Conservation (phyloP, 1,139 yeast species). For the Blastobotrys aristatus region DNA sequence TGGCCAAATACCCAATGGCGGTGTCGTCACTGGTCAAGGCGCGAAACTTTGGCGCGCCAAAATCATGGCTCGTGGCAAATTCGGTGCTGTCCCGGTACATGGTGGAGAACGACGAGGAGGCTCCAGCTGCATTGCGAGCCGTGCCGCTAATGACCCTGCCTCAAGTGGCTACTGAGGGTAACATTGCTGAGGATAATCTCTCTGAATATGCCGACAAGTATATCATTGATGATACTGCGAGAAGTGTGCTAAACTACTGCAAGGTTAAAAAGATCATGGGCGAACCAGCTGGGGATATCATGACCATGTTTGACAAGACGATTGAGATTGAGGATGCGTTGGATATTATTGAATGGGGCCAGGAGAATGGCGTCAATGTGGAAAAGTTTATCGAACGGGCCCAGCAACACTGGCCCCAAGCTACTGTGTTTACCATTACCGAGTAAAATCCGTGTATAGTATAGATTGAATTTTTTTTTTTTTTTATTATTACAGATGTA, state of each 20-base stretch:
- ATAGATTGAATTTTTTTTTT: conserved; percentile 2
- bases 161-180: conserved; percentile 24
- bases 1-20: conserved; percentile 45
- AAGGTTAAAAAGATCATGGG: conserved; percentile 20
- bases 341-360: conserved; percentile 14
- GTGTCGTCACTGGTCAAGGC: conserved; percentile 41
- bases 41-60: conserved; percentile 28
- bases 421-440: conserved; percentile 14
- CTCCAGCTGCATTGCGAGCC: conserved; percentile 32
- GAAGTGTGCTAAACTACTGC: conserved; percentile 20
- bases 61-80: conserved; percentile 28
- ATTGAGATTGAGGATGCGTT: conserved; percentile 11
- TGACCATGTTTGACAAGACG: conserved; percentile 5
- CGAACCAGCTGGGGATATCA: conserved; percentile 9
- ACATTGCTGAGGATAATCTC: conserved; percentile 24
- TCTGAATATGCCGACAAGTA: conserved; percentile 25
- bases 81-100: conserved; percentile 27
- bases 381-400: conserved; percentile 19
- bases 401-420: conserved; percentile 23
- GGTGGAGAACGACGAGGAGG: conserved; percentile 26
- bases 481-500: no score
- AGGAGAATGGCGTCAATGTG: conserved; percentile 13
- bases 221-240: conserved; percentile 18
- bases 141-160: conserved; percentile 32
- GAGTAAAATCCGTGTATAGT: no score